Evolutionary conservation across 1,139 yeast genomes (phyloP).

Genomic region (Pichia sp.): DNA sequence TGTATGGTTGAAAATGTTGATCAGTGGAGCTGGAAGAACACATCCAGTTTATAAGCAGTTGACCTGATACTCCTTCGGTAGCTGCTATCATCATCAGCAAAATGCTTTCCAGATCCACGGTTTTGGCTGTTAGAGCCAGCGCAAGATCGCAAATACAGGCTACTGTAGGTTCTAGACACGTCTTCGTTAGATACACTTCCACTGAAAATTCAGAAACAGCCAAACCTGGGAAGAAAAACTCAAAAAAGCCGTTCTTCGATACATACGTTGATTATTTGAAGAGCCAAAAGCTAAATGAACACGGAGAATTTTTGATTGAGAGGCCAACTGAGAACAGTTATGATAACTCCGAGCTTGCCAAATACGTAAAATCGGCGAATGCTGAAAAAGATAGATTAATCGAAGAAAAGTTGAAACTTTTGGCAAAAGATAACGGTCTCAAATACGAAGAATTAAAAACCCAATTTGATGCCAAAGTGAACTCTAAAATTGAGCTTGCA

Average conservation of each 20-base stretch:
- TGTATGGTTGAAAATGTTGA: not conserved
- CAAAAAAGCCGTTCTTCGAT: constrained; percentile 15
- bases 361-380: constrained; percentile 20
- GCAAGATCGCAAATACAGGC: constrained; percentile 2
- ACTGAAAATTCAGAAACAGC: constrained; percentile 1
- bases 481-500: constrained; percentile 9
- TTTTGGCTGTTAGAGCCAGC: constrained; percentile 2
- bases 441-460: constrained; percentile 22
- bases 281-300: constrained; percentile 47
- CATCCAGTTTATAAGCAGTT: too few relatives aligned
- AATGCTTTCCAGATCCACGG: constrained; percentile 18
- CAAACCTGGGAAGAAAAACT: not conserved
- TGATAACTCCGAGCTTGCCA: constrained; percentile 22
- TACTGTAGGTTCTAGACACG: constrained; percentile 2
- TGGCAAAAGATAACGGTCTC: constrained; percentile 23
- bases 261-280: constrained; percentile 52
- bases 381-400: constrained; percentile 25
- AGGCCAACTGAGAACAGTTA: constrained; percentile 23
- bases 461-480: constrained; percentile 24
- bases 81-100: not conserved
- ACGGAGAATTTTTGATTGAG: constrained; percentile 35
- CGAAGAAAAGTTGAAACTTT: constrained; percentile 24
- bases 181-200: constrained; percentile 12
- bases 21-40: too few relatives aligned
- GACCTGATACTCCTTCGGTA: not conserved